These are phyloP conservation scores for Anthracocystis panici-leucophaei DNA, from an alignment of 1,284 basidiomycete genomes.

Conservation along the genomic window DNA sequence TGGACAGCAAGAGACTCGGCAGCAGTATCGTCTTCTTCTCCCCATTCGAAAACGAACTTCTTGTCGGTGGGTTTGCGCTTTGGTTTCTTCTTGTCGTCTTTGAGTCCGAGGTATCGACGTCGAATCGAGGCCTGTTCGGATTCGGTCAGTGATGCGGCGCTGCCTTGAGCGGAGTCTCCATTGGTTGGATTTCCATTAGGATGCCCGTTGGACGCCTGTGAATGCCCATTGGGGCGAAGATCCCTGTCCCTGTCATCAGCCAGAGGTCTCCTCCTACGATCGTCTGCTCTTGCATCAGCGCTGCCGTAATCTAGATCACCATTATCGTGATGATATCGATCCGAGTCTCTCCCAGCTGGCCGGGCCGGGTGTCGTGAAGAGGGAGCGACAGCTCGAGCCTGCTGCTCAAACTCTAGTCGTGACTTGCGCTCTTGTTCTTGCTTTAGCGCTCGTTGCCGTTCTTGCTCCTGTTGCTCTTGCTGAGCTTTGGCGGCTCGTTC, in stretches of 20 bases:
- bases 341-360: not conserved
- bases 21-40: slow-evolving; percentile 64
- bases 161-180: not conserved
- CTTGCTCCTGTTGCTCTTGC: slow-evolving; percentile 35
- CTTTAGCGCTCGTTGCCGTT: slow-evolving; percentile 66
- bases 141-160: slow-evolving; percentile 41
- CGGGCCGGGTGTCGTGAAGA: slow-evolving; percentile 13
- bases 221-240: not conserved
- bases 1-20: slow-evolving; percentile 34
- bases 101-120: slow-evolving; percentile 61
- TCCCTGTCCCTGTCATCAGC: not conserved
- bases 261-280: slow-evolving; percentile 1
- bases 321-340: slow-evolving; percentile 5
- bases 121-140: slow-evolving; percentile 56
- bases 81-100: slow-evolving; percentile 81
- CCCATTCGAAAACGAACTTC: slow-evolving; percentile 99
- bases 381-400: slow-evolving; percentile 62
- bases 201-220: not conserved
- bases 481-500: slow-evolving; percentile 54
- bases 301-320: slow-evolving; percentile 30
- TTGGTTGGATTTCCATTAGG: not conserved
- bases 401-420: slow-evolving; percentile 78
- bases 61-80: slow-evolving; percentile 88
- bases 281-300: slow-evolving; percentile 24
- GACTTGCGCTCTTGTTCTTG: slow-evolving; percentile 75